Percentiles rank a stretch among this genome's conserved stretches.
phyloP scores from a whole-genome alignment of 257 asterid species.

The Dorcoceras hygrometricum region DNA sequence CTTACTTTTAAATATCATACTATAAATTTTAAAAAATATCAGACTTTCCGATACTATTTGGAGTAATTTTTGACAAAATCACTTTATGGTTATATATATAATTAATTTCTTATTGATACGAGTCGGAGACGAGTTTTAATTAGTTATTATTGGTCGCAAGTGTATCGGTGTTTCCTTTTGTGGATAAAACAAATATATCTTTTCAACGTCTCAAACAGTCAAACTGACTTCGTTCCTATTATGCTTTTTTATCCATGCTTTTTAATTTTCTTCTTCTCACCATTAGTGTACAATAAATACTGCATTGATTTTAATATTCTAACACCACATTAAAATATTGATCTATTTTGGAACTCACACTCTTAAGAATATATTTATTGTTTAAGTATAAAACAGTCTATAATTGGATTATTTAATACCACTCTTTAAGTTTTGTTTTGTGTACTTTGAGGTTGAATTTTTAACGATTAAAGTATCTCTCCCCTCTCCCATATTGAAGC shows the following conservation, averaged over 20 bases:
- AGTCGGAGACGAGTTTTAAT: no score
- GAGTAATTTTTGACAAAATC: background rate
- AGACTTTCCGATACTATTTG: background rate
- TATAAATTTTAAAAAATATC: conserved; percentile 6
- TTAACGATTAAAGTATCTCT: background rate
- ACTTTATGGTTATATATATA: background rate
- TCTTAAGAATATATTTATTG: conserved; percentile 24
- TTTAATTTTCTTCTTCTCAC: background rate
- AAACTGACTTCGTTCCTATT: conserved; percentile 34
- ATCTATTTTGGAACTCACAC: conserved; percentile 42
- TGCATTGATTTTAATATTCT: background rate
- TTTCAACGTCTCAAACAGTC: conserved; percentile 40
- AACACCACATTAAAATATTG: conserved; percentile 6
- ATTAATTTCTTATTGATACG: no score
- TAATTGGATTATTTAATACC: conserved; percentile 1
- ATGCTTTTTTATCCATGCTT: background rate
- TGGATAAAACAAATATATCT: conserved; percentile 22
- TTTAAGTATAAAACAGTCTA: conserved; percentile 19
- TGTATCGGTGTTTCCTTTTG: conserved; percentile 19
- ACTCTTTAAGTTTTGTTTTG: background rate
- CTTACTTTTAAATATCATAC: no score
- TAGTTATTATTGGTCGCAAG: no score
- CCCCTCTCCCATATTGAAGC: background rate
- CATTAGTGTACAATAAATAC: conserved; percentile 7
- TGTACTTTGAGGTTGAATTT: background rate